Evolutionary conservation across 2,329 filamentous ascomycete species (phyloP).

Genomic region (Camillea tinctor): DNA sequence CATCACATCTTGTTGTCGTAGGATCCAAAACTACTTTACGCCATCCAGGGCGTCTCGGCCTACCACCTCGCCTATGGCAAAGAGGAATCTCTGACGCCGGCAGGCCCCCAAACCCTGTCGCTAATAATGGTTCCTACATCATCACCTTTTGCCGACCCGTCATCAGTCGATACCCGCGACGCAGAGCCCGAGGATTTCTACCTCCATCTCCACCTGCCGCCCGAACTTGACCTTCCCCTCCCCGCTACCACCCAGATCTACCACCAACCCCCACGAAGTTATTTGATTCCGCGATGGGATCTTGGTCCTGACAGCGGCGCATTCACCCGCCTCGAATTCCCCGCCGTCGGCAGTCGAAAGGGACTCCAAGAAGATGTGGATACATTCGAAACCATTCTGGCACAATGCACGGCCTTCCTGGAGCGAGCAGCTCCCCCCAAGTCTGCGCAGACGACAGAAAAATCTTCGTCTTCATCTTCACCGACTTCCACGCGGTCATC

Average conservation of each 20-base stretch:
- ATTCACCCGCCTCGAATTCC: constrained; percentile 93
- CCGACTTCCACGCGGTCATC: constrained; percentile 24
- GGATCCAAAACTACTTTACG: constrained; percentile 67
- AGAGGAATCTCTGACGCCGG: constrained; percentile 77
- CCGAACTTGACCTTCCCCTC: constrained; percentile 88
- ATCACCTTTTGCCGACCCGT: constrained; percentile 61
- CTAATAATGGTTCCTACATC: constrained; percentile 94
- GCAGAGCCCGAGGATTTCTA: constrained; percentile 81
- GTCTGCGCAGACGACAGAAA: constrained; percentile 31
- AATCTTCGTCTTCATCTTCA: constrained; percentile 19
- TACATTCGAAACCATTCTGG: constrained; percentile 95
- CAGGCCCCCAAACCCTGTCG: constrained; percentile 86
- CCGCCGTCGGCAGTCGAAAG: constrained; percentile 65
- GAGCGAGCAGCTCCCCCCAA: constrained; percentile 72
- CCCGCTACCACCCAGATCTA: constrained; percentile 97
- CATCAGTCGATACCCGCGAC: constrained; percentile 53
- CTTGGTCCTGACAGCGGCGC: constrained; percentile 82
- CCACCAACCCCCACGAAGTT: constrained; percentile 88
- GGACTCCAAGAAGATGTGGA: constrained; percentile 89
- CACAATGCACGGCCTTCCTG: constrained; percentile 95
- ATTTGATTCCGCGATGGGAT: constrained; percentile 94
- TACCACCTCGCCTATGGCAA: constrained; percentile 88
- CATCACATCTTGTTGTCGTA: constrained; percentile 24
- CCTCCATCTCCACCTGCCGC: constrained; percentile 89
- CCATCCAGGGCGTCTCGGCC: constrained; percentile 81